Percentiles rank a stretch among this genome's conserved stretches.
phyloP scores from a whole-genome alignment of 768 basidiomycete species.

The Suillus plorans region DNA sequence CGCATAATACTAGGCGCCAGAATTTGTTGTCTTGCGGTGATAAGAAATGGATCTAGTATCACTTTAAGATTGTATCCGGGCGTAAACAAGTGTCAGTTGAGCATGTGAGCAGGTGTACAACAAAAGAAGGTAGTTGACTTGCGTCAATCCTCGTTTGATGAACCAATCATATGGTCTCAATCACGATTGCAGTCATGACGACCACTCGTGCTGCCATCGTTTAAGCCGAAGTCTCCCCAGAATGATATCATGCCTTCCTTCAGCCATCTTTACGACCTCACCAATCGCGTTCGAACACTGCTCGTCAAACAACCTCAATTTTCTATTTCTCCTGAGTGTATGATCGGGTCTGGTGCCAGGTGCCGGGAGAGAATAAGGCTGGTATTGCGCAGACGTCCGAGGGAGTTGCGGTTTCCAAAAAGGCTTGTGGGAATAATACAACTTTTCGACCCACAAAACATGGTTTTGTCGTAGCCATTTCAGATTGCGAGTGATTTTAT shows the following conservation, averaged over 20 bases:
- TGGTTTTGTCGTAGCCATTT: conserved; percentile 31
- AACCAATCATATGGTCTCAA: background rate
- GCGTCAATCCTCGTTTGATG: background rate
- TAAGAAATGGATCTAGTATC: background rate
- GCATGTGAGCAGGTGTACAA: background rate
- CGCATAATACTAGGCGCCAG: background rate
- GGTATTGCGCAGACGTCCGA: conserved; percentile 19
- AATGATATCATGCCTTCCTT: conserved; percentile 48
- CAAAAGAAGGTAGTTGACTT: background rate
- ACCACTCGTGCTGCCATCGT: conserved; percentile 22
- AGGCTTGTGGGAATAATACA: conserved; percentile 19
- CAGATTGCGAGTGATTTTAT: conserved; percentile 56
- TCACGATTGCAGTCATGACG: background rate
- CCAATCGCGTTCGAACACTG: conserved; percentile 48
- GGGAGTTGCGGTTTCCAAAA: conserved; percentile 42
- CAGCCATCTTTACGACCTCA: conserved; percentile 58
- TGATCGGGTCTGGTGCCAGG: conserved; percentile 14
- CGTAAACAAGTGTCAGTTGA: background rate
- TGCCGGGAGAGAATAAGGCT: conserved; percentile 15
- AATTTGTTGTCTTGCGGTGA: background rate
- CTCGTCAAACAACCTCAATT: conserved; percentile 31
- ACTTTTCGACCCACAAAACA: conserved; percentile 25
- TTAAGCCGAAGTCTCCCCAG: conserved; percentile 46
- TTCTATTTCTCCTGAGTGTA: conserved; percentile 19
- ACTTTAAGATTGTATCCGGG: background rate